phyloP scores from a whole-genome alignment of 495 filamentous ascomycete genomes.

The Parmelia sp. region DNA sequence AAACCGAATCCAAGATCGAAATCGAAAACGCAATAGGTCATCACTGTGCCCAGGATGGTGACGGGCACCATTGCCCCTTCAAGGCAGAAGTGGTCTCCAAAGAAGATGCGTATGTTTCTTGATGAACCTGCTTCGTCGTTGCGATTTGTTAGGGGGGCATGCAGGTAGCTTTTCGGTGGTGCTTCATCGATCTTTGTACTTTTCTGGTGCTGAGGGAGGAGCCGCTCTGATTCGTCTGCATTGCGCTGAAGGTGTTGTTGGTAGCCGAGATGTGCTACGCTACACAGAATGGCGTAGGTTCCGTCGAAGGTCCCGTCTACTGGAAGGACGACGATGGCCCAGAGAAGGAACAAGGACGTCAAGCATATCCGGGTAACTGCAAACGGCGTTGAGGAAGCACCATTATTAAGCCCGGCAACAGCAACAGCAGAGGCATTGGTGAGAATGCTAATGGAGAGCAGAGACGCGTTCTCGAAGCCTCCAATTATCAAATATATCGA shows the following conservation, averaged over 20 bases:
- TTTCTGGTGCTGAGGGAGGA: conserved; percentile 1
- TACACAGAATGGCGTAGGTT: background rate
- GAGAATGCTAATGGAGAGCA: conserved; percentile 2
- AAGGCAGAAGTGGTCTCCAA: background rate
- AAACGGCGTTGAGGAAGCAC: background rate
- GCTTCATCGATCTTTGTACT: background rate
- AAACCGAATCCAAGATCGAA: conserved; percentile 5
- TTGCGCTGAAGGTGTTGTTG: background rate
- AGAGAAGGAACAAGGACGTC: background rate
- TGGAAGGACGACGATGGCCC: background rate
- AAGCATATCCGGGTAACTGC: background rate
- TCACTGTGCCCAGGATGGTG: background rate
- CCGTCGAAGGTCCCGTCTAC: background rate
- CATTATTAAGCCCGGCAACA: background rate
- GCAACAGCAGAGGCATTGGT: background rate
- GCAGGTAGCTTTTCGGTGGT: background rate
- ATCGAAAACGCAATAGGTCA: conserved; percentile 1
- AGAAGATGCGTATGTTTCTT: background rate
- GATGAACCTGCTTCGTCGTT: background rate
- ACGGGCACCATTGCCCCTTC: background rate
- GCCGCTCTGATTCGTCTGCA: background rate
- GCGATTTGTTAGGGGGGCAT: background rate
- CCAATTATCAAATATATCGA: background rate
- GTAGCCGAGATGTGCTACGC: background rate
- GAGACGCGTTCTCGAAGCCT: conserved; percentile 2